Evolutionary conservation across 1,284 basidiomycete genomes (phyloP).

Genomic region (Mycosarcoma maydis): DNA sequence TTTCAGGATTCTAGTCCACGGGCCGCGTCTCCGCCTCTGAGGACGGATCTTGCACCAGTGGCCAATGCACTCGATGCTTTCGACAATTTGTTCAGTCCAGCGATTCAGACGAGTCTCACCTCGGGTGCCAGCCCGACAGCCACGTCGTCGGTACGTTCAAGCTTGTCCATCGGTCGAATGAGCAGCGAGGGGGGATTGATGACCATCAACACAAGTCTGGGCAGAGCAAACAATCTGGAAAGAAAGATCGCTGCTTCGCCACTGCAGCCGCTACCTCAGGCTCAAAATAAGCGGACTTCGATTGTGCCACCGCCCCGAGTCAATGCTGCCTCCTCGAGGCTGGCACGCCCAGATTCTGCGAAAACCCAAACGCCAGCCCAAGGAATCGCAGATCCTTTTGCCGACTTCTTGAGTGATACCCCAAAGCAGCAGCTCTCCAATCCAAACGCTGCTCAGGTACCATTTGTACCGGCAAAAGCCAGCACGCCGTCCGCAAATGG

Average conservation of each 20-base stretch:
- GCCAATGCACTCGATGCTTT: slow-evolving; percentile 14
- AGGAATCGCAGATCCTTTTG: slow-evolving; percentile 11
- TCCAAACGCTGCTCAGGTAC: background rate
- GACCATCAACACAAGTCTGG: slow-evolving; percentile 36
- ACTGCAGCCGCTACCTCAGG: slow-evolving; percentile 25
- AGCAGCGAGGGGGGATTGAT: slow-evolving; percentile 39
- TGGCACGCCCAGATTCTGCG: background rate
- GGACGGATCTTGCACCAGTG: background rate
- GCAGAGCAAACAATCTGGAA: slow-evolving; percentile 15
- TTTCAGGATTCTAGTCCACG: slow-evolving; percentile 9
- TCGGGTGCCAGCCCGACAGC: slow-evolving; percentile 12
- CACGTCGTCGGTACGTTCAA: slow-evolving; percentile 22
- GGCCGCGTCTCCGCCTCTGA: background rate
- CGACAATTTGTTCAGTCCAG: slow-evolving; percentile 20
- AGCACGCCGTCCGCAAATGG: slow-evolving; percentile 3
- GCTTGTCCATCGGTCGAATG: slow-evolving; percentile 20
- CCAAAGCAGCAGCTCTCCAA: slow-evolving; percentile 6
- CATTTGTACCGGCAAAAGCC: background rate
- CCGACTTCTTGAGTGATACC: slow-evolving; percentile 27
- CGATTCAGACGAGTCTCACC: slow-evolving; percentile 6
- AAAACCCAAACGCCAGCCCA: background rate
- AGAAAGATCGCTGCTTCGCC: slow-evolving; percentile 28
- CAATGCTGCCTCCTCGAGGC: slow-evolving; percentile 12
- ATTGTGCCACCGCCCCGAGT: slow-evolving; percentile 22
- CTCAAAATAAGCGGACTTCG: slow-evolving; percentile 20